phyloP scores from a whole-genome alignment of 2,329 filamentous ascomycete genomes.

The Monosporascus sp. region DNA sequence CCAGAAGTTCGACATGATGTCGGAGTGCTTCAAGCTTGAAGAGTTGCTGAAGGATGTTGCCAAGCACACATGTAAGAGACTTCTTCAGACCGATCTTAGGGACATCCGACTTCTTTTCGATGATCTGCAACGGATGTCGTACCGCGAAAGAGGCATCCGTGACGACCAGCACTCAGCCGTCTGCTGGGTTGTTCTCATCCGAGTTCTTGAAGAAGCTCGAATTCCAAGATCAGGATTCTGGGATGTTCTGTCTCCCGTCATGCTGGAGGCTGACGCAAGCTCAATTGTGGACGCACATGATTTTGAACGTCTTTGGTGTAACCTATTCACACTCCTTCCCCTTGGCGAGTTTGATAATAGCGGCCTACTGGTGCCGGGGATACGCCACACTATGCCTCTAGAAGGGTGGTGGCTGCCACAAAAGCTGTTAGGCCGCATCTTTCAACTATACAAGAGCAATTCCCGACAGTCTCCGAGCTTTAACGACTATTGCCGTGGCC shows the following conservation, averaged over 20 bases:
- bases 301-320: constrained; percentile 54
- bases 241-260: constrained; percentile 46
- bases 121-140: constrained; percentile 38
- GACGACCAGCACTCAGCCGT: constrained; percentile 39
- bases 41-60: constrained; percentile 40
- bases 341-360: constrained; percentile 53
- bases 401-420: constrained; percentile 61
- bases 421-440: constrained; percentile 50
- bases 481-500: constrained; percentile 58
- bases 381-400: constrained; percentile 31
- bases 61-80: constrained; percentile 30
- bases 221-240: constrained; percentile 55
- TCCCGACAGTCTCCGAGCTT: constrained; percentile 53
- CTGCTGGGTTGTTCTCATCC: constrained; percentile 56
- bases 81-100: constrained; percentile 38
- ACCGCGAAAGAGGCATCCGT: constrained; percentile 48
- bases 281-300: constrained; percentile 36
- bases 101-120: constrained; percentile 42
- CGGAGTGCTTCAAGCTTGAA: constrained; percentile 42
- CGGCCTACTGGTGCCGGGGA: constrained; percentile 41
- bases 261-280: constrained; percentile 31
- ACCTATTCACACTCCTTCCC: constrained; percentile 56
- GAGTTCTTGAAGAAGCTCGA: constrained; percentile 42
- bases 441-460: constrained; percentile 53
- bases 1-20: constrained; percentile 26